Evolutionary conservation across 164 flowering plant species (phyloP), one percentile per base, ranked within the genome.

Genomic region (Hamamelis virginiana): DNA sequence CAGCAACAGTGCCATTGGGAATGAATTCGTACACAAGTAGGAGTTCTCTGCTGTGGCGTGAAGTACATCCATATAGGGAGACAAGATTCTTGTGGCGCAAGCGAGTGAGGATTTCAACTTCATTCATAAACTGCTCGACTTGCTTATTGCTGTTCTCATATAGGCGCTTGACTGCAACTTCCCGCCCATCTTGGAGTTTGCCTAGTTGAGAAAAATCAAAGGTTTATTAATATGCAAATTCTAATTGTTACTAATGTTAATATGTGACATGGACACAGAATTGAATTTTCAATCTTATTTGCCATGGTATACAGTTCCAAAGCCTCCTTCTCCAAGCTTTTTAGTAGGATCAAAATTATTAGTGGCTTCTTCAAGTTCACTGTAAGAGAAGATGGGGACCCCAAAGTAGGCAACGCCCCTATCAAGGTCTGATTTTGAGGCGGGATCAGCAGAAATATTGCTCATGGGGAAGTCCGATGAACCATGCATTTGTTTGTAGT

Each of bases 291-390:
- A 2, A 33, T 33, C 11, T 28, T 52, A n/a, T 57, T 68, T 64
- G 67, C 78, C 78, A 26, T 66, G 61, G 33, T 71, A 75, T 22
- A 75, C 78, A 23, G 51, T 67, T 44, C 78, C 78, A 21, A 71
- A 78, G 22, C 81, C 81, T 52, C 81, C 81, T 26, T 78, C 76
- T 25, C 81, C 81, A 18, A 78, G 71, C 51, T 68, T 76, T 58
- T 63, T 68, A 19, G 68, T 28, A 46, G 78, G 27, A 59, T 75
- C 74, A 41, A 78, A 78, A 64, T 69, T 53, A 21, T 72, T 28
- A 9, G 81, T 78, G 56, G 79, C 79, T 27, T 69, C 74, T 65
- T 65, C 74, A 23, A 78, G 79, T 19, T 78, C 76, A 26, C 47
- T 46, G 60, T 78, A 78, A 45, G 73, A 68, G 74, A 75, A 78